A percentile compares a stretch with the other conserved stretches of the same genome.
These are phyloP conservation scores for Aaosphaeria pasadenensis DNA, from an alignment of 2,329 filamentous ascomycete genomes.

Conservation along the genomic window DNA sequence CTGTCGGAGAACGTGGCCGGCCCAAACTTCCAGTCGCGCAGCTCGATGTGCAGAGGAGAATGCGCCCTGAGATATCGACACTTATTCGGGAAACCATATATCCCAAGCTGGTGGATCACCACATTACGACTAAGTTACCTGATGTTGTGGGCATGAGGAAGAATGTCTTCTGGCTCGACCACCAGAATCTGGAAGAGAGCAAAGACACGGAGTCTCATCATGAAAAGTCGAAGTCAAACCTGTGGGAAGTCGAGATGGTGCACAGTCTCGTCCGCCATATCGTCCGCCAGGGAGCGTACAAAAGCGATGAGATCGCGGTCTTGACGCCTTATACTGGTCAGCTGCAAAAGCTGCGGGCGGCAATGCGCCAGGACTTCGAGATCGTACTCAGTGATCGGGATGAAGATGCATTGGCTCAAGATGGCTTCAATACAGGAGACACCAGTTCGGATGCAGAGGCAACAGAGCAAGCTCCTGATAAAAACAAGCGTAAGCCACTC, in stretches of 20 bases:
- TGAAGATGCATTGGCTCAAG: slow-evolving; percentile 43
- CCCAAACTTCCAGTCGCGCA: slow-evolving; percentile 36
- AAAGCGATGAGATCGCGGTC: slow-evolving; percentile 60
- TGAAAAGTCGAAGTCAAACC: slow-evolving; percentile 51
- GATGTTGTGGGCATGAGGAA: slow-evolving; percentile 51
- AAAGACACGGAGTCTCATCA: slow-evolving; percentile 14
- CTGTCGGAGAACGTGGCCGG: slow-evolving; percentile 18
- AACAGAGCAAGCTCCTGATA: slow-evolving; percentile 24
- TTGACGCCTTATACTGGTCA: slow-evolving; percentile 64
- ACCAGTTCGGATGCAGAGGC: slow-evolving; percentile 37
- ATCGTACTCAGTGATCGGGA: slow-evolving; percentile 65
- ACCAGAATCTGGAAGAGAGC: slow-evolving; percentile 46
- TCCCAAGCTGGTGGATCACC: slow-evolving; percentile 51
- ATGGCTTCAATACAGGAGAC: slow-evolving; percentile 5
- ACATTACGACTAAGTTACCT: slow-evolving; percentile 37
- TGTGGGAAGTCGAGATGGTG: slow-evolving; percentile 61
- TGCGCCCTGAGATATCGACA: slow-evolving; percentile 59
- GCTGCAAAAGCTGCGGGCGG: slow-evolving; percentile 46
- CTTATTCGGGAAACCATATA: slow-evolving; percentile 58
- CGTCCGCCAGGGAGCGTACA: slow-evolving; percentile 60
- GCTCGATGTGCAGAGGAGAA: slow-evolving; percentile 59
- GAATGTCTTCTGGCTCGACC: slow-evolving; percentile 59
- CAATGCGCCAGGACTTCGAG: slow-evolving; percentile 49
- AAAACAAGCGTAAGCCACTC: slow-evolving; percentile 14
- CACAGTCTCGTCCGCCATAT: slow-evolving; percentile 61